Conservation (phyloP, 2,329 filamentous ascomycete genomes). For the Berkeleyomyces rouxiae region DNA sequence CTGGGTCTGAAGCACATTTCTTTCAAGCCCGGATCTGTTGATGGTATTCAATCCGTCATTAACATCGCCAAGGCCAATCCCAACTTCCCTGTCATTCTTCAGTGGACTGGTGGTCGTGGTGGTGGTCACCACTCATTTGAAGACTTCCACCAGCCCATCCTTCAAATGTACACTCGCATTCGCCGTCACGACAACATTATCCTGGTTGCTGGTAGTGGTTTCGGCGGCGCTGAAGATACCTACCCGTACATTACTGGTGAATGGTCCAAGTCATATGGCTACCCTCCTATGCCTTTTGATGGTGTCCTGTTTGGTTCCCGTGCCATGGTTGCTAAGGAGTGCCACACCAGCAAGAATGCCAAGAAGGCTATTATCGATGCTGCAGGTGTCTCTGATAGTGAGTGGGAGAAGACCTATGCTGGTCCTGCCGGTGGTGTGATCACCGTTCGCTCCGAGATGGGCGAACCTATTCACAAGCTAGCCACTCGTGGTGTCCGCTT, state of each 20-base stretch:
- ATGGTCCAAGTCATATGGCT: slow-evolving; percentile 77
- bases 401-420: slow-evolving; percentile 92
- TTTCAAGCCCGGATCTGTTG: slow-evolving; percentile 83
- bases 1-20: slow-evolving; percentile 82
- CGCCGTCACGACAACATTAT: slow-evolving; percentile 75
- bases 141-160: slow-evolving; percentile 83
- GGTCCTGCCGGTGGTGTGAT: slow-evolving; percentile 83
- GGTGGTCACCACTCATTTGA: slow-evolving; percentile 91
- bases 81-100: slow-evolving; percentile 76
- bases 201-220: slow-evolving; percentile 78
- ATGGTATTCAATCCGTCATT: slow-evolving; percentile 77
- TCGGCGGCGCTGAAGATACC: slow-evolving; percentile 76
- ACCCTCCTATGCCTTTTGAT: slow-evolving; percentile 87
- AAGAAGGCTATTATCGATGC: slow-evolving; percentile 85
- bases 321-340: slow-evolving; percentile 90
- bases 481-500: slow-evolving; percentile 90
- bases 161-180: slow-evolving; percentile 82
- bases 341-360: slow-evolving; percentile 69
- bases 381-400: slow-evolving; percentile 58
- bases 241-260: slow-evolving; percentile 81
- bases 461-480: slow-evolving; percentile 96
- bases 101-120: slow-evolving; percentile 89
- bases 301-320: slow-evolving; percentile 81
- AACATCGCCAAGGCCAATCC: slow-evolving; percentile 92
- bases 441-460: slow-evolving; percentile 96